Evolutionary conservation across 257 asterid species (phyloP).

Genomic region (Nicotiana noctiflora): DNA sequence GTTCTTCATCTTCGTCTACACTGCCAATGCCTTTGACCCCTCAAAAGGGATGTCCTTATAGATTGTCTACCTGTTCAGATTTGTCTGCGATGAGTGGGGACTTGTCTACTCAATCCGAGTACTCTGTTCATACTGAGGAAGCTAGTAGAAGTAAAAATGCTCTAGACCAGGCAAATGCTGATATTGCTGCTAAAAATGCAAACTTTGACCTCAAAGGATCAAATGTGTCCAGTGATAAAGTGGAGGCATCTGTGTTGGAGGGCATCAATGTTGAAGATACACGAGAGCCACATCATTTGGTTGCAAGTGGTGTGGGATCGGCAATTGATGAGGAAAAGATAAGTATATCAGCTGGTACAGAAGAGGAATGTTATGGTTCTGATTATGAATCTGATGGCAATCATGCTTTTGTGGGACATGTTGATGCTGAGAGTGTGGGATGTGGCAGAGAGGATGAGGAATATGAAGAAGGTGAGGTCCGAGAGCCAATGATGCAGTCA

Average conservation of each 20-base stretch:
- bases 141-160: conserved; percentile 11
- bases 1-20: conserved; percentile 37
- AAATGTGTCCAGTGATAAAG: conserved; percentile 18
- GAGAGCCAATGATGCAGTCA: conserved; percentile 41
- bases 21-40: conserved; percentile 42
- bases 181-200: conserved; percentile 20
- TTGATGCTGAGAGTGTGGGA: conserved; percentile 15
- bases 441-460: conserved; percentile 59
- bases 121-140: conserved; percentile 35
- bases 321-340: conserved; percentile 45
- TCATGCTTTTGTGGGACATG: conserved; percentile 20
- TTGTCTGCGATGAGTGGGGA: conserved; percentile 33
- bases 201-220: conserved; percentile 21
- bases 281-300: conserved; percentile 23
- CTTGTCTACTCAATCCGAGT: conserved; percentile 41
- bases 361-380: conserved; percentile 46
- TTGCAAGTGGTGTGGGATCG: conserved; percentile 27
- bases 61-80: conserved; percentile 42
- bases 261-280: conserved; percentile 23
- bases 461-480: conserved; percentile 83
- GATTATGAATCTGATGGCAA: conserved; percentile 51
- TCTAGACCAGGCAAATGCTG: conserved; percentile 22
- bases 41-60: conserved; percentile 32
- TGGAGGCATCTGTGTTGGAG: conserved; percentile 8
- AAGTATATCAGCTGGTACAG: conserved; percentile 37